Base-by-base conservation (phyloP, 1,139 yeast species). In the Magnusiomyces sp. region DNA sequence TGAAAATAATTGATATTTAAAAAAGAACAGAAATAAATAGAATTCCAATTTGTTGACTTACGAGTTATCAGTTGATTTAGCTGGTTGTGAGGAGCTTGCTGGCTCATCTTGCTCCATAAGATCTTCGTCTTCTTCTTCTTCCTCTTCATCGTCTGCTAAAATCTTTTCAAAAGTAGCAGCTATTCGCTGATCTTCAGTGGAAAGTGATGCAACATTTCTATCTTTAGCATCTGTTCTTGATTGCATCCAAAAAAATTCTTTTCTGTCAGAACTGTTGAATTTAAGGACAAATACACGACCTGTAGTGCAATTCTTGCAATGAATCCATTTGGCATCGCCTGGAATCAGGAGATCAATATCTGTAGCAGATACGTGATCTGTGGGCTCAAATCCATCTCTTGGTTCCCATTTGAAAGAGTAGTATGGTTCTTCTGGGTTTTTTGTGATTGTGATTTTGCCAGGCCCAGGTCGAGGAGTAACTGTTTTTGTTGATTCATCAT, bases 181-280 rank as follows among this genome's bases (percentile, higher is more conserved):
- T 43, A 83, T 69, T 49, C 71, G 71, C 56, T 71, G 63, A 65
- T 89, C 96, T 59, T 78, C 77, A 36, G 71, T 76, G 32, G 85
- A 81, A 67, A 85, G 75, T 61, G 50, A 70, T 62, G 44, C 62
- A 49, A 65, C 66, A 31, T 70, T 65, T 54, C 79, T 81, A 38
- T 74, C 73, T 52, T 74, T 78, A 54, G 79, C 80, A 59, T 81
- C 88, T 43, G 84, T 83, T 39, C 77, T 73, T 58, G 84, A 89
- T 68, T 92, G 98, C 69, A 92, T 72, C 98, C 98, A 92, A 68
- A 83, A 92, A 66, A 90, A 73, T 62, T 79, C 79, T 64, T 83
- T 83, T 52, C 90, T 89, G 41, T 95, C 94, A 5, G 95, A 84
- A 55, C 92, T 81, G 60, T 78, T 72, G 66, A 89, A 89, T 51